Evolutionary conservation across 176 grass and related monocot genomes (phyloP).

Genomic region (Miscanthus lutarioriparius): DNA sequence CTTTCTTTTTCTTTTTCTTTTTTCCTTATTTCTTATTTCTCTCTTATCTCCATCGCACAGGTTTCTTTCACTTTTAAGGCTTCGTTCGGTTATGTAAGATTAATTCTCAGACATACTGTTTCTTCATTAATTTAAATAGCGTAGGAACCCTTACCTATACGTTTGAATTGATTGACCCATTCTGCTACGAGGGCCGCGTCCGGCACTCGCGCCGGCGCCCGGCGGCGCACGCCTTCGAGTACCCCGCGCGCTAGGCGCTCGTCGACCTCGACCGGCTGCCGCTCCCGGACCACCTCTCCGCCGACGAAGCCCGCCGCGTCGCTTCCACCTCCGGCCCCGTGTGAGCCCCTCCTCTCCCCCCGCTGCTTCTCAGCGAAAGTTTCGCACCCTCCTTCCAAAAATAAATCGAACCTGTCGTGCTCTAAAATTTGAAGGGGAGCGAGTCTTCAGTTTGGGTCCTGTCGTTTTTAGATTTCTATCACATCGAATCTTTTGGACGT

Average conservation of each 20-base stretch:
- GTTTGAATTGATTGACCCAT: too few relatives aligned
- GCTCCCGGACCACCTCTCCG: slow-evolving; percentile 51
- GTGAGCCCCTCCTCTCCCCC: slow-evolving; percentile 44
- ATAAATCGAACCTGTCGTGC: not conserved
- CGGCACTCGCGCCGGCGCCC: slow-evolving; percentile 58
- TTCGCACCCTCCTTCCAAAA: not conserved
- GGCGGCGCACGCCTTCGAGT: slow-evolving; percentile 74
- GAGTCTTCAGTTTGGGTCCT: too few relatives aligned
- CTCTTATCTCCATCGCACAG: too few relatives aligned
- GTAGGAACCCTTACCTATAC: too few relatives aligned
- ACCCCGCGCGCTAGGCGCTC: slow-evolving; percentile 74
- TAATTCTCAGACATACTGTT: too few relatives aligned
- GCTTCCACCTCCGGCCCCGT: slow-evolving; percentile 69
- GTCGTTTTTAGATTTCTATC: too few relatives aligned
- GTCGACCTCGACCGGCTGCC: slow-evolving; percentile 67
- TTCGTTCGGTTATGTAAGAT: too few relatives aligned
- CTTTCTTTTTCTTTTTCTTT: too few relatives aligned
- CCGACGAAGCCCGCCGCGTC: slow-evolving; percentile 62
- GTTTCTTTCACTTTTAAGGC: too few relatives aligned
- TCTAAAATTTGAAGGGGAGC: not conserved
- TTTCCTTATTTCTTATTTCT: too few relatives aligned
- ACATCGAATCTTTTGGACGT: too few relatives aligned
- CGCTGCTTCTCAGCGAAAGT: not conserved
- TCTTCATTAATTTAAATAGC: too few relatives aligned
- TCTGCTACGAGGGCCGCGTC: slow-evolving; percentile 79